Percentiles rank a stretch among this genome's conserved stretches.
These are phyloP conservation scores for Aaosphaeria arxii DNA, from an alignment of 2,329 filamentous ascomycete genomes.

Conservation along the genomic window DNA sequence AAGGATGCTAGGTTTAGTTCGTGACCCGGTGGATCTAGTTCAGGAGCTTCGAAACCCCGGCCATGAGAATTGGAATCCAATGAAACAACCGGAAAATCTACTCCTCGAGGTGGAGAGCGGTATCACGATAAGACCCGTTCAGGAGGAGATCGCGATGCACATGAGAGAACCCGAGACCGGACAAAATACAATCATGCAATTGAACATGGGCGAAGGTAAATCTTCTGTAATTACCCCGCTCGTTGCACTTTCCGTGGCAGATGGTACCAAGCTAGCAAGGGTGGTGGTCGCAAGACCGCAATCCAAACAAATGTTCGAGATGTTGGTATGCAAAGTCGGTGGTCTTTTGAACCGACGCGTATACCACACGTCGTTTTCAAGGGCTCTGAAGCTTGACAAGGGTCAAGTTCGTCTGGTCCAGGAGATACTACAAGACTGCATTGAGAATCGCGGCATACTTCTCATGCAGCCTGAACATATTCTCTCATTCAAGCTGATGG, in stretches of 20 bases:
- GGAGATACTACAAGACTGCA: not conserved
- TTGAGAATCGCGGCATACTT: conserved; percentile 48
- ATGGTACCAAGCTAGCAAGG: not conserved
- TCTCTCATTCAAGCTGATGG: conserved; percentile 62
- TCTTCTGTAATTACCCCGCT: not conserved
- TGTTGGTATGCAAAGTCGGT: conserved; percentile 55
- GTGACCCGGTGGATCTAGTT: conserved; percentile 16
- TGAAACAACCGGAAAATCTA: conserved; percentile 56
- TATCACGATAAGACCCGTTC: conserved; percentile 59
- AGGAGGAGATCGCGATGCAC: conserved; percentile 56
- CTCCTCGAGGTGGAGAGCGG: conserved; percentile 63
- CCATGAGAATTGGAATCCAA: conserved; percentile 55
- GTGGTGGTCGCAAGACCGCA: conserved; percentile 51
- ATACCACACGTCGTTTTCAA: conserved; percentile 58
- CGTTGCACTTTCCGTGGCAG: not conserved
- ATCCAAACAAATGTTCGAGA: conserved; percentile 31
- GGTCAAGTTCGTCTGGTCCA: not conserved
- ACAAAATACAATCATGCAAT: conserved; percentile 13
- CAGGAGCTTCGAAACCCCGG: conserved; percentile 49
- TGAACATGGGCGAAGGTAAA: conserved; percentile 20
- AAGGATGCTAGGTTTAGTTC: conserved; percentile 11
- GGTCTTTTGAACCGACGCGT: conserved; percentile 54
- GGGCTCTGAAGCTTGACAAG: conserved; percentile 19
- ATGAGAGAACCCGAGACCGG: conserved; percentile 46
- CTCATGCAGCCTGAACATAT: conserved; percentile 64